Conservation (phyloP, 164 flowering plant genomes). For the Annona squamosa region DNA sequence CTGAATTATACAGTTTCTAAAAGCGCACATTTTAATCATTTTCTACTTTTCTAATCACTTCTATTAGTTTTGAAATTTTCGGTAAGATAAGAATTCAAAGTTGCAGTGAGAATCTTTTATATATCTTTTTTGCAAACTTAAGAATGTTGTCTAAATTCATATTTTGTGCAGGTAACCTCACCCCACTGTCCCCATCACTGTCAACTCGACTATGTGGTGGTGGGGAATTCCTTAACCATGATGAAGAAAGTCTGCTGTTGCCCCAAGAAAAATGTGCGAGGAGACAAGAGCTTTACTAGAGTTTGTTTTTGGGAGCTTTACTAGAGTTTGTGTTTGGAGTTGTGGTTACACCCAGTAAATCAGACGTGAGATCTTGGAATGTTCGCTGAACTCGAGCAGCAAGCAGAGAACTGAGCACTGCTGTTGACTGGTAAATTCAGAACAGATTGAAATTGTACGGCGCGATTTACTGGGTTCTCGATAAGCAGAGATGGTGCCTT, state of each 20-base stretch:
- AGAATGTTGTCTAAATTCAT: not conserved
- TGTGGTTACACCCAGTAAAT: not conserved
- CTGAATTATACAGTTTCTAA: no score
- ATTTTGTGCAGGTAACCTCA: constrained; percentile 22
- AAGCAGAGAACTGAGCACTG: not conserved
- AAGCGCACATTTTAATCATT: no score
- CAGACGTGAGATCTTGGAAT: not conserved
- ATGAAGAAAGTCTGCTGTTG: constrained; percentile 31
- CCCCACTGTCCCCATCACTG: constrained; percentile 53
- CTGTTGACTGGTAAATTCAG: not conserved
- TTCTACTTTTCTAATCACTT: no score
- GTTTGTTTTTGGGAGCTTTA: constrained; percentile 16
- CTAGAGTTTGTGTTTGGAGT: constrained; percentile 5
- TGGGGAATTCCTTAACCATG: constrained; percentile 38
- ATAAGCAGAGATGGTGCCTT: not conserved
- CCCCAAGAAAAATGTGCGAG: constrained; percentile 32
- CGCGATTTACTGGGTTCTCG: not conserved
- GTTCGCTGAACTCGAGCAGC: not conserved
- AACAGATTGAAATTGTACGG: not conserved
- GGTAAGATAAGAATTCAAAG: no score
- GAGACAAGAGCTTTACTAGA: constrained; percentile 35
- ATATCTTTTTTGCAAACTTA: no score
- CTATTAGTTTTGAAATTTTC: no score
- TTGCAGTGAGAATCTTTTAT: no score
- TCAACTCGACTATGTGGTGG: constrained; percentile 47